phyloP scores from a whole-genome alignment of 2,329 filamentous ascomycete species.

The Ophiostoma novo-ulmi region DNA sequence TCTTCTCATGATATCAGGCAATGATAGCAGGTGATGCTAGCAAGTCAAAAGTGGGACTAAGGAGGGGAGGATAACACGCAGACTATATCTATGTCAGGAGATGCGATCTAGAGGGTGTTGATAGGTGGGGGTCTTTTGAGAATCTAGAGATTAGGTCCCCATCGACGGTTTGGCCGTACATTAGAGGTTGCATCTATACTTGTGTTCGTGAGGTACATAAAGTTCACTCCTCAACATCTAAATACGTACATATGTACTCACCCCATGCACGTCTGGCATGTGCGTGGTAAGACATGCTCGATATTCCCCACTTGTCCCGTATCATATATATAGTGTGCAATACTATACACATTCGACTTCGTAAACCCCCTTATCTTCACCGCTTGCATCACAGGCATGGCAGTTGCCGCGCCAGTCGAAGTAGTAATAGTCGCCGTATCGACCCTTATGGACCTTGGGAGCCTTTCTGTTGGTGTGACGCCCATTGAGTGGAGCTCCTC shows the following conservation, averaged over 20 bases:
- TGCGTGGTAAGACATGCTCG: background rate
- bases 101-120: background rate
- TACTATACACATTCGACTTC: too few relatives aligned
- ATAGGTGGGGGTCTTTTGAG: background rate
- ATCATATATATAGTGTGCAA: background rate
- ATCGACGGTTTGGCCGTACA: background rate
- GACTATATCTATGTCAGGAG: background rate
- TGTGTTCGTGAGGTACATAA: background rate
- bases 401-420: too few relatives aligned
- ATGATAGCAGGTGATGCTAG: background rate
- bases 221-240: background rate
- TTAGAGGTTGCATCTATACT: background rate
- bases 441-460: too few relatives aligned
- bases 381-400: too few relatives aligned
- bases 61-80: background rate
- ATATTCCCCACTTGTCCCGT: slow-evolving; percentile 6
- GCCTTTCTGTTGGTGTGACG: too few relatives aligned
- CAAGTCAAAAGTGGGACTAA: background rate
- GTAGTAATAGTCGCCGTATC: too few relatives aligned
- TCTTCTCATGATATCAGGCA: background rate
- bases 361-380: too few relatives aligned
- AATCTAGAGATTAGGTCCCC: background rate
- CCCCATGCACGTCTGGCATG: background rate
- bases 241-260: background rate
- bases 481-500: too few relatives aligned